Percentiles rank a stretch among this genome's conserved stretches.
These are phyloP conservation scores for Exophiala spinifera DNA, from an alignment of 2,329 filamentous ascomycete genomes.

Conservation along the genomic window DNA sequence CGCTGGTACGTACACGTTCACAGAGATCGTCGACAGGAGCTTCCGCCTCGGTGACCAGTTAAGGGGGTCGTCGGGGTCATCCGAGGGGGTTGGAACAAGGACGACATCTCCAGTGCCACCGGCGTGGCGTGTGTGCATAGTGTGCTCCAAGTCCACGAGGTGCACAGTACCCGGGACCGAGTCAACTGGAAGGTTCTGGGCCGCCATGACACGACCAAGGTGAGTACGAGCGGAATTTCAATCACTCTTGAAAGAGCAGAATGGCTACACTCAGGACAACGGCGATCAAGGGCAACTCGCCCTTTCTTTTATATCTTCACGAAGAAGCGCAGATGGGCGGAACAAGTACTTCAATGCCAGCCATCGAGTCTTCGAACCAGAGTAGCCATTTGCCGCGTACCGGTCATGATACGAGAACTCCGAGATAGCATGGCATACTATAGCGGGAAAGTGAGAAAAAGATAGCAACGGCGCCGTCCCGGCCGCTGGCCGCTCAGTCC, in stretches of 20 bases:
- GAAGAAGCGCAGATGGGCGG: too few species aligned
- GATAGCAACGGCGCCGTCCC: too few species aligned
- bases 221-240: neutral
- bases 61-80: constrained; percentile 41
- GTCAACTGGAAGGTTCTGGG: constrained; percentile 21
- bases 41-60: constrained; percentile 39
- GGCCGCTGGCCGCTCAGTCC: too few species aligned
- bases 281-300: too few species aligned
- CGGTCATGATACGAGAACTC: too few species aligned
- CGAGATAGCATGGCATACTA: too few species aligned
- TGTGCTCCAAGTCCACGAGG: constrained; percentile 36
- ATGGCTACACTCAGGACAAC: neutral
- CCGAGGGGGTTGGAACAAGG: constrained; percentile 37
- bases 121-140: constrained; percentile 28
- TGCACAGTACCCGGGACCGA: constrained; percentile 38
- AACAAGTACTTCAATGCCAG: too few species aligned
- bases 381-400: too few species aligned
- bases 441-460: too few species aligned
- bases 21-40: constrained; percentile 33
- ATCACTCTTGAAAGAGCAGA: neutral
- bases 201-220: constrained; percentile 4
- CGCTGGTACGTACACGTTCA: constrained; percentile 34
- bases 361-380: too few species aligned
- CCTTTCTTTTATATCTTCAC: too few species aligned
- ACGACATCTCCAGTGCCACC: constrained; percentile 32